Percentiles rank a stretch among this genome's conserved stretches.
Conservation (phyloP, 129 eudicot genomes). For the Silybum marianum region DNA sequence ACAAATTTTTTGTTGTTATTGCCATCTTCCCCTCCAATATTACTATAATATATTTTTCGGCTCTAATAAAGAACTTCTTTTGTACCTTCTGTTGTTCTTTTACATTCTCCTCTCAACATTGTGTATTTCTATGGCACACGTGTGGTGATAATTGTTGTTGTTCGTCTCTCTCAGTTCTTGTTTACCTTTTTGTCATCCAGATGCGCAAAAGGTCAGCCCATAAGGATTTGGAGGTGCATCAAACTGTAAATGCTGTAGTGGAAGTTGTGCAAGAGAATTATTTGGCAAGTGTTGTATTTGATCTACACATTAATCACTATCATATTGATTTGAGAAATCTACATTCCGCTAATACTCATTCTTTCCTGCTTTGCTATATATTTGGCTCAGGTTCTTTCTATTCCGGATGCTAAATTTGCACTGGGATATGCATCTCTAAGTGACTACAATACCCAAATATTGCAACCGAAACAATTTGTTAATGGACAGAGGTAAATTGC, state of each 20-base stretch:
- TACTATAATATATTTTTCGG: neutral
- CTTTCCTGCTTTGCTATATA: slow-evolving; percentile 9
- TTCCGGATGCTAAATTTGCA: slow-evolving; percentile 55
- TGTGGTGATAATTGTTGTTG: neutral
- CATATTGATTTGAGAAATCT: slow-evolving; percentile 9
- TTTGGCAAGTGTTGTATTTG: slow-evolving; percentile 48
- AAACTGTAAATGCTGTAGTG: slow-evolving; percentile 69
- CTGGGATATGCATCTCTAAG: slow-evolving; percentile 80
- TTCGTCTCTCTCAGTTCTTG: neutral
- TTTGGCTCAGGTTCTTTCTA: slow-evolving; percentile 71
- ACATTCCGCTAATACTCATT: slow-evolving; percentile 9
- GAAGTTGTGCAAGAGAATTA: slow-evolving; percentile 88
- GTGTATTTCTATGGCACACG: neutral
- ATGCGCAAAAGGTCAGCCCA: slow-evolving; percentile 72
- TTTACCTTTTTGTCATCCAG: slow-evolving; percentile 40
- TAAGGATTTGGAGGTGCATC: slow-evolving; percentile 74
- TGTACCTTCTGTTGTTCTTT: neutral
- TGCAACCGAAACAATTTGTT: slow-evolving; percentile 52
- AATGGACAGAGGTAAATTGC: slow-evolving; percentile 63
- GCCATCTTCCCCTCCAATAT: neutral
- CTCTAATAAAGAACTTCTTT: neutral
- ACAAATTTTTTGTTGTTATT: neutral
- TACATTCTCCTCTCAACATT: neutral
- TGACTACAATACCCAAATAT: slow-evolving; percentile 87
- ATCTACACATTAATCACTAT: neutral